phyloP scores from a whole-genome alignment of 2,329 filamentous ascomycete species.

The Gnomoniopsis sp. region DNA sequence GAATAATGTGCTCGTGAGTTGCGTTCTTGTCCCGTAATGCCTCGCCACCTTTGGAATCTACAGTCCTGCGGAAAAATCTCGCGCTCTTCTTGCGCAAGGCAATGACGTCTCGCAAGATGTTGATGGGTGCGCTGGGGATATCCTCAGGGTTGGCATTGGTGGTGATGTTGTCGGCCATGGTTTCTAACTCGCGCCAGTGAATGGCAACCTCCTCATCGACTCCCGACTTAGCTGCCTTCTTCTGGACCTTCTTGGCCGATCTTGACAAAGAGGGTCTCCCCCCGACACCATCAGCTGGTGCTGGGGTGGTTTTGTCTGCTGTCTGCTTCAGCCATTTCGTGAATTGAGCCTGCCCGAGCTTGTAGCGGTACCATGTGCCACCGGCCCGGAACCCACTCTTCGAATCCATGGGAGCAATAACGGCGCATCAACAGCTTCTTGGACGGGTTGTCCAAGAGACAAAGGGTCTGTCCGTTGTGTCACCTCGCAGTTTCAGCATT shows the following conservation, averaged over 20 bases:
- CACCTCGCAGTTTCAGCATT: too few species aligned
- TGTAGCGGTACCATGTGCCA: constrained; percentile 8
- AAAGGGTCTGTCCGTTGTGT: too few species aligned
- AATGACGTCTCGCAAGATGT: too few species aligned
- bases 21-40: constrained; percentile 22
- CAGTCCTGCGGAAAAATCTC: too few species aligned
- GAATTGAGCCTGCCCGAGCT: constrained; percentile 9
- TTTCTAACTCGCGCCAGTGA: constrained; percentile 22
- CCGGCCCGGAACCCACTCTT: not conserved
- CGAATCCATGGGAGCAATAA: too few species aligned
- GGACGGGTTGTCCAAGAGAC: too few species aligned
- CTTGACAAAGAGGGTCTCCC: not conserved
- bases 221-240: constrained; percentile 14
- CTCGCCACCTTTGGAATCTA: too few species aligned
- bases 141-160: too few species aligned
- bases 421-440: too few species aligned
- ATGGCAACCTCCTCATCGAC: constrained; percentile 9
- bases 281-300: not conserved
- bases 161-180: too few species aligned
- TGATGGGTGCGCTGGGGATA: too few species aligned
- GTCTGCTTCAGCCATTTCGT: constrained; percentile 13
- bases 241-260: not conserved
- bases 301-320: constrained; percentile 16
- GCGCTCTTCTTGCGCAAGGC: too few species aligned
- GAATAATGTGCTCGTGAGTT: constrained; percentile 25